Evolutionary conservation across 169 alveolate species (phyloP).

Genomic region (Amoebophrya sp.): DNA sequence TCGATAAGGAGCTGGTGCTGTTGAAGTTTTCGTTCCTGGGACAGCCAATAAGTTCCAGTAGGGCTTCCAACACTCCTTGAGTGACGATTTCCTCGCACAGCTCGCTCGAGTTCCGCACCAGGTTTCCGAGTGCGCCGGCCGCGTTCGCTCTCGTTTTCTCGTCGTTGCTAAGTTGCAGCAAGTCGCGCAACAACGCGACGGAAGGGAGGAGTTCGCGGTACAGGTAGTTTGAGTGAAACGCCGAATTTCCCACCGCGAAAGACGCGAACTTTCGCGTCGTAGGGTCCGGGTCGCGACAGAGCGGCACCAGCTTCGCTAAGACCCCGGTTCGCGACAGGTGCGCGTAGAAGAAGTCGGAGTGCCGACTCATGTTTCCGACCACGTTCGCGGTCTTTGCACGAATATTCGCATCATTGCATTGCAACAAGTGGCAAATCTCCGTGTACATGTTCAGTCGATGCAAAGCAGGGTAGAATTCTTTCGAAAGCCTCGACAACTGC

Average conservation of each 20-base stretch:
- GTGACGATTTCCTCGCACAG: constrained; percentile 35
- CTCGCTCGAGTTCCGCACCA: constrained; percentile 71
- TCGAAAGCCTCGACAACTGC: constrained; percentile 65
- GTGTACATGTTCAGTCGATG: constrained; percentile 61
- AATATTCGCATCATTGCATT: constrained; percentile 62
- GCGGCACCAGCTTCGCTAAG: constrained; percentile 27
- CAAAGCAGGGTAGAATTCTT: constrained; percentile 68
- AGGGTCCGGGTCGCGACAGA: constrained; percentile 71
- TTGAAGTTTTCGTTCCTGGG: neutral
- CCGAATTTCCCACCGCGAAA: constrained; percentile 85
- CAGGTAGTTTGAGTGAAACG: constrained; percentile 68
- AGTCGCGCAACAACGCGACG: constrained; percentile 69
- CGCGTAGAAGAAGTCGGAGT: constrained; percentile 69
- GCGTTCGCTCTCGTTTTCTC: constrained; percentile 84
- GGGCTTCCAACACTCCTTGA: neutral
- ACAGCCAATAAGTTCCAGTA: neutral
- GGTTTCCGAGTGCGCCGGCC: constrained; percentile 84
- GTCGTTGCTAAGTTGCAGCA: constrained; percentile 65
- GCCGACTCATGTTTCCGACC: constrained; percentile 79
- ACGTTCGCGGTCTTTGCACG: constrained; percentile 75
- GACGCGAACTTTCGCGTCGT: constrained; percentile 80
- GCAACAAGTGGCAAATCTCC: constrained; percentile 58
- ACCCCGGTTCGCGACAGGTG: neutral
- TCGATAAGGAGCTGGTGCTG: too few relatives aligned
- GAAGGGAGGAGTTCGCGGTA: constrained; percentile 72